These are phyloP conservation scores for Phytophthora cajani DNA, from an alignment of 352 stramenopile species.

Conservation along the genomic window DNA sequence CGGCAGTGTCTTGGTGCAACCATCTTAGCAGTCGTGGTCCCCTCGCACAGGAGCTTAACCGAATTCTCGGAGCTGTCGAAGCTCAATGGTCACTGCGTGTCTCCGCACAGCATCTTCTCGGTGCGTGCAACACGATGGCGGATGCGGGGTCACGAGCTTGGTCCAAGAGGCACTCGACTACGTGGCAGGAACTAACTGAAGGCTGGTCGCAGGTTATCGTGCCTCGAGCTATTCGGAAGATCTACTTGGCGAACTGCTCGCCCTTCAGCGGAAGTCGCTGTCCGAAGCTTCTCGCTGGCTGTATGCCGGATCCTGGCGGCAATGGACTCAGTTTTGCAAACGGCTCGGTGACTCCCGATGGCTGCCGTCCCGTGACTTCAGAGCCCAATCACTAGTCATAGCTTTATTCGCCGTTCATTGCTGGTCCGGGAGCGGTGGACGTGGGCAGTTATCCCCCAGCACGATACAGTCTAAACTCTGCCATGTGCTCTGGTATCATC, in stretches of 20 bases:
- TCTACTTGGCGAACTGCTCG: not conserved
- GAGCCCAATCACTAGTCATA: not conserved
- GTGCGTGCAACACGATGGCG: not conserved
- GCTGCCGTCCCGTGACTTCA: not conserved
- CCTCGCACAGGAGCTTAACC: not conserved
- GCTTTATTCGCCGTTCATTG: not conserved
- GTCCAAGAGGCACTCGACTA: not conserved
- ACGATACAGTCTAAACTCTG: constrained; percentile 12
- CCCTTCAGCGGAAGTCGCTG: not conserved
- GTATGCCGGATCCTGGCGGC: not conserved
- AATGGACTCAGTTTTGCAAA: not conserved
- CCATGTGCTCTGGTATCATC: constrained; percentile 24
- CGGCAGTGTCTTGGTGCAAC: not conserved
- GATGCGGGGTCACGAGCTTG: not conserved
- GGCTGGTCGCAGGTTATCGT: not conserved
- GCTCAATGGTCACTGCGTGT: not conserved
- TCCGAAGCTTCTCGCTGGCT: not conserved
- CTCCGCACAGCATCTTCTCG: not conserved
- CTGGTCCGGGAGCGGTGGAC: not conserved
- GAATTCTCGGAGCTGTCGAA: not conserved
- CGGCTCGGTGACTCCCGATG: not conserved
- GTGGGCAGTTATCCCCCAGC: not conserved
- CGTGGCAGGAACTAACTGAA: not conserved
- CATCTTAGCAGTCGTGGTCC: too few relatives aligned
- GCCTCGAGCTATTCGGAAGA: not conserved